Conservation (phyloP, 2,329 filamentous ascomycete genomes). For the Beauveria scarabaeidicola region DNA sequence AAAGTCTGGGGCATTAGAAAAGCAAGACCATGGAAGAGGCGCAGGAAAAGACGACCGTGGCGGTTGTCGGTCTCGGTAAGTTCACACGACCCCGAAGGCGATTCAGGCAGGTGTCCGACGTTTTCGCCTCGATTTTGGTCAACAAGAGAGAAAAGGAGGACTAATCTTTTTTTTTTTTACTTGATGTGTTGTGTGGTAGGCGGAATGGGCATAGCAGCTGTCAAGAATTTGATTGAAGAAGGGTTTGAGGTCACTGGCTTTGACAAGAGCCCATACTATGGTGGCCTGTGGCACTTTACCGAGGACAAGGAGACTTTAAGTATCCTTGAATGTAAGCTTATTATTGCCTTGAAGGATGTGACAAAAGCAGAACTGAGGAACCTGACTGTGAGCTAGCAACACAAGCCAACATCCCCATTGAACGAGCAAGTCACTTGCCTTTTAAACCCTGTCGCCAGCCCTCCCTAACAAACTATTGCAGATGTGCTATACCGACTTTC, state of each 20-base stretch:
- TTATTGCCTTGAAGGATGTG: too few relatives aligned
- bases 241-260: slow-evolving; percentile 36
- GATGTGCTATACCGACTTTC: slow-evolving; percentile 29
- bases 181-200: background rate
- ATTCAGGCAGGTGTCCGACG: background rate
- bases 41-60: background rate
- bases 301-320: slow-evolving; percentile 19
- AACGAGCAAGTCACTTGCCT: slow-evolving; percentile 17
- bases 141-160: background rate
- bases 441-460: background rate
- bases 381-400: slow-evolving; percentile 17
- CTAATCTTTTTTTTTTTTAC: background rate
- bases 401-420: slow-evolving; percentile 25
- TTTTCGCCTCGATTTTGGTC: background rate
- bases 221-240: slow-evolving; percentile 36
- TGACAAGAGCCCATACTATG: slow-evolving; percentile 31
- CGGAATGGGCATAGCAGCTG: slow-evolving; percentile 3
- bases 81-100: background rate
- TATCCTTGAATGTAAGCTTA: background rate
- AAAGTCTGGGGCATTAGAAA: too few relatives aligned
- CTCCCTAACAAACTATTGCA: slow-evolving; percentile 4
- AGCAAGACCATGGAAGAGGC: background rate
- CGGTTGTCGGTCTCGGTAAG: slow-evolving; percentile 6
- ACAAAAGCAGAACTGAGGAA: too few relatives aligned
- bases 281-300: slow-evolving; percentile 37